Conservation (phyloP, 768 basidiomycete genomes). For the Lentinula raphanica region DNA sequence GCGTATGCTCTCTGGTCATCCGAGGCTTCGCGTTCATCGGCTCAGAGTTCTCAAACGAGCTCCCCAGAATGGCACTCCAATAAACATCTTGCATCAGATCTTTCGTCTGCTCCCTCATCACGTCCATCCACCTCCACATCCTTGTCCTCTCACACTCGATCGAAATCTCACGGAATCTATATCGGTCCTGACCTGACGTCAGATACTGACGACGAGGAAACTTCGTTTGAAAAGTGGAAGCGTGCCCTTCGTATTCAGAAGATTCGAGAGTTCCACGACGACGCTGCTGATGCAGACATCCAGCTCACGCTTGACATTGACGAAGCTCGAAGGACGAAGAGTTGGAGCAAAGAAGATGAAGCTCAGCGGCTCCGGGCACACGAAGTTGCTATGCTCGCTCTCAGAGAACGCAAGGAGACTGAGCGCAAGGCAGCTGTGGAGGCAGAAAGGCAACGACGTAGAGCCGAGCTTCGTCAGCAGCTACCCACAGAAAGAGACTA, state of each 20-base stretch:
- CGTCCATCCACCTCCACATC: constrained; percentile 1
- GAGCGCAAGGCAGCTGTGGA: constrained; percentile 41
- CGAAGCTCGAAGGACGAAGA: constrained; percentile 28
- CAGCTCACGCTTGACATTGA: constrained; percentile 32
- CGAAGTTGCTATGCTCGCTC: constrained; percentile 30
- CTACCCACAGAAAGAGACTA: not conserved
- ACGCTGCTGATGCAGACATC: constrained; percentile 39
- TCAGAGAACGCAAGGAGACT: constrained; percentile 43
- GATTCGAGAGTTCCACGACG: constrained; percentile 47
- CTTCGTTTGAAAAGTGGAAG: constrained; percentile 39
- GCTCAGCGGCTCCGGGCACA: constrained; percentile 30
- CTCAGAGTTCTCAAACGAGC: constrained; percentile 21
- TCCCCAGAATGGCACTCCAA: constrained; percentile 18
- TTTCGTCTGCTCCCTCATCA: constrained; percentile 7
- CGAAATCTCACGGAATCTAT: constrained; percentile 12
- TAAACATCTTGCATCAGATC: constrained; percentile 17
- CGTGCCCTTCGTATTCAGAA: constrained; percentile 40
- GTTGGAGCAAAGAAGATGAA: constrained; percentile 23
- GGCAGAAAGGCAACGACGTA: constrained; percentile 31
- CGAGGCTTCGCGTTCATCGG: constrained; percentile 17
- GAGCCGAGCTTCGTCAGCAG: constrained; percentile 17
- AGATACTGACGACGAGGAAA: constrained; percentile 21
- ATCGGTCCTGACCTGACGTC: constrained; percentile 21
- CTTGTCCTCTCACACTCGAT: not conserved
- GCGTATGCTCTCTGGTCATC: constrained; percentile 17